Base-by-base conservation (phyloP, 345 rosid species). In the Lumnitzera racemosa region DNA sequence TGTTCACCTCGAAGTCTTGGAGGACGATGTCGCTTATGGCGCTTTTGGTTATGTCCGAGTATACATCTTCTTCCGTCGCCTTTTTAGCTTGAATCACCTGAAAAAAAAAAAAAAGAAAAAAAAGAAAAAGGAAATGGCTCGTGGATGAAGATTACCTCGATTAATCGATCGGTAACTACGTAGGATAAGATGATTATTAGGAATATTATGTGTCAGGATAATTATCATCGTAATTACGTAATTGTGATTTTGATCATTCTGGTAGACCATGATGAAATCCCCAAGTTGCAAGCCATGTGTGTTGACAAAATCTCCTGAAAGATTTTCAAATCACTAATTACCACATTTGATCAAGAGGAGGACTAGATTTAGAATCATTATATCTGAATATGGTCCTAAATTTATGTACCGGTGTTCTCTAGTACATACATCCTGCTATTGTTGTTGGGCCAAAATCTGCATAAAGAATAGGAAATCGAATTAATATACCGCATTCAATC, bases 401-500 rank as follows among this genome's bases (percentile, higher is more conserved):
- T 2, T 20, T 11, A 24, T 20, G 25, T 79, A 95, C 99, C 99
- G 6, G 97, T 94, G 55, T 95, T 95, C 74, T 95, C 99, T 11
- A 95, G 85, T 46, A 95, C 97, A 56, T 95, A 90, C 97, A 95
- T 95, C 52, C 97, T 70, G 67, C 99, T 95, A 58, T 84, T 95
- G 87, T 95, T 95, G 61, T 90, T 90, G 17, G 99, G 99, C 97
- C 99, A 90, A 72, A 83, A 95, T 85, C 99, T 95, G 85, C 41
- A 31, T 15, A 20, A 27, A 47, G 15, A 43, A 43, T 11, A 7
- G 5, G 12, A 20, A 20, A 20, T 20, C 20, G 20, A 20, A 20
- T 20, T 20, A 20, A 20, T 20, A 20, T 20, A 20, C 20, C 1
- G 20, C 20, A 20, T 20, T 20, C 20, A 20, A 0, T 5, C 10